A percentile compares a stretch with the other conserved stretches of the same genome.
Evolutionary conservation across 768 basidiomycete genomes (phyloP).

Genomic region (Mycena sanguinolenta): DNA sequence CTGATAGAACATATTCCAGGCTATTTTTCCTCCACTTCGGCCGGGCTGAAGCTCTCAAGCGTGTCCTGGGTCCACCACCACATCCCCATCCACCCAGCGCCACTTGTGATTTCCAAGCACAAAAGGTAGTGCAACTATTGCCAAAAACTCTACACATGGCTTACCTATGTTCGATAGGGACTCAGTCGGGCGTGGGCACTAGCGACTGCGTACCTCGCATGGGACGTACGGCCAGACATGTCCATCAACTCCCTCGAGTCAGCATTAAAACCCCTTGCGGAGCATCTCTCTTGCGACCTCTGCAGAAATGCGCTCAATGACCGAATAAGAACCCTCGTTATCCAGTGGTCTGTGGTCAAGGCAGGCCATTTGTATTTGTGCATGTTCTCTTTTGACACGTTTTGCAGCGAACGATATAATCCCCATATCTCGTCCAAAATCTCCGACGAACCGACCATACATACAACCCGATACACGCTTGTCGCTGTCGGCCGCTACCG

Average conservation of each 20-base stretch:
- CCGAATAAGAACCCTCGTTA: constrained; percentile 74
- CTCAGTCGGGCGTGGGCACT: constrained; percentile 86
- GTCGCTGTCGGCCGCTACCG: background rate
- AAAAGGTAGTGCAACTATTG: constrained; percentile 56
- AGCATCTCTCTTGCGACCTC: constrained; percentile 78
- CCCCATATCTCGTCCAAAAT: constrained; percentile 1
- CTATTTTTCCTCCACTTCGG: constrained; percentile 90
- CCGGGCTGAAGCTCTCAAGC: constrained; percentile 84
- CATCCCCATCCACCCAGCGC: constrained; percentile 80
- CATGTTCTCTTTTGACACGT: constrained; percentile 13
- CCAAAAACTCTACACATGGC: too few species aligned
- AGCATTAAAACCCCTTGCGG: constrained; percentile 76
- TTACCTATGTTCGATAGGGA: constrained; percentile 44
- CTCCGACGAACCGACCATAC: constrained; percentile 2
- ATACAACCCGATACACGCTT: constrained; percentile 8
- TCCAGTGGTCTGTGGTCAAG: constrained; percentile 87
- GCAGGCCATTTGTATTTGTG: constrained; percentile 50
- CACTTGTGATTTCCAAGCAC: constrained; percentile 78
- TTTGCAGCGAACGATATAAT: constrained; percentile 69
- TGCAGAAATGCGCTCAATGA: constrained; percentile 74
- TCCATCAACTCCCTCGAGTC: constrained; percentile 80
- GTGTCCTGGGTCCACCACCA: constrained; percentile 81
- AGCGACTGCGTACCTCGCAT: constrained; percentile 85
- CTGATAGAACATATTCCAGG: background rate
- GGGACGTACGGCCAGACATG: constrained; percentile 88